These are phyloP conservation scores for Colletotrichum theobromicola DNA, from an alignment of 2,329 filamentous ascomycete species.

Conservation along the genomic window DNA sequence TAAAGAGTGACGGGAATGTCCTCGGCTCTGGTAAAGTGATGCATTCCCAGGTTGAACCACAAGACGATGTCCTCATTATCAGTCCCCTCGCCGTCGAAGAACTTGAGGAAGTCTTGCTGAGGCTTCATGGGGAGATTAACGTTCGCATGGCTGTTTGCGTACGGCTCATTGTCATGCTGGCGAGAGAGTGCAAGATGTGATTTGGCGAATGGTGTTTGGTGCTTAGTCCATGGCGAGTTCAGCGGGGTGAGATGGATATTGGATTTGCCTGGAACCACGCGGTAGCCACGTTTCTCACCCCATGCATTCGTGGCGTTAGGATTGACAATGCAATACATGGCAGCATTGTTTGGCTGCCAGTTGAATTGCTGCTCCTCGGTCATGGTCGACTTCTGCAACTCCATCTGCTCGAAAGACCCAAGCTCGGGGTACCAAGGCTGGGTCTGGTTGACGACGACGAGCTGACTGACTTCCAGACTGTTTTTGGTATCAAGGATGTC, in stretches of 20 bases:
- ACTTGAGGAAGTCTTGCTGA: slow-evolving; percentile 46
- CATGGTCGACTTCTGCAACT: slow-evolving; percentile 27
- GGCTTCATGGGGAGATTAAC: slow-evolving; percentile 35
- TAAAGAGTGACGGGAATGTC: slow-evolving; percentile 36
- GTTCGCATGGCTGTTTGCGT: slow-evolving; percentile 13
- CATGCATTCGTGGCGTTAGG: slow-evolving; percentile 49
- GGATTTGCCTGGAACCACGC: slow-evolving; percentile 99
- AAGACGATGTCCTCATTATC: slow-evolving; percentile 44
- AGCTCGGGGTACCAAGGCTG: slow-evolving; percentile 43
- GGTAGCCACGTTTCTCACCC: slow-evolving; percentile 80
- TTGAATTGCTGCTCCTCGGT: slow-evolving; percentile 31
- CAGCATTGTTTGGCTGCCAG: slow-evolving; percentile 48
- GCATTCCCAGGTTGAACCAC: slow-evolving; percentile 55
- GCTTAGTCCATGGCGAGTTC: slow-evolving; percentile 45
- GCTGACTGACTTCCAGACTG: slow-evolving; percentile 36
- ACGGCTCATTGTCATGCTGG: slow-evolving; percentile 18
- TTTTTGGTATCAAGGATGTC: slow-evolving; percentile 40
- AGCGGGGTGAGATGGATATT: slow-evolving; percentile 63
- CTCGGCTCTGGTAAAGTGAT: slow-evolving; percentile 37
- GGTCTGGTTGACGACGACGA: slow-evolving; percentile 32
- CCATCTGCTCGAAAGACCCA: slow-evolving; percentile 38
- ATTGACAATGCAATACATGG: slow-evolving; percentile 51
- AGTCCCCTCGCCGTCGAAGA: slow-evolving; percentile 41
- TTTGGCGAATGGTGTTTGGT: slow-evolving; percentile 46
- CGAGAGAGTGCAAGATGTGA: slow-evolving; percentile 47